These are phyloP conservation scores for Alternaria consortialis DNA, from an alignment of 2,329 filamentous ascomycete species.

Conservation along the genomic window DNA sequence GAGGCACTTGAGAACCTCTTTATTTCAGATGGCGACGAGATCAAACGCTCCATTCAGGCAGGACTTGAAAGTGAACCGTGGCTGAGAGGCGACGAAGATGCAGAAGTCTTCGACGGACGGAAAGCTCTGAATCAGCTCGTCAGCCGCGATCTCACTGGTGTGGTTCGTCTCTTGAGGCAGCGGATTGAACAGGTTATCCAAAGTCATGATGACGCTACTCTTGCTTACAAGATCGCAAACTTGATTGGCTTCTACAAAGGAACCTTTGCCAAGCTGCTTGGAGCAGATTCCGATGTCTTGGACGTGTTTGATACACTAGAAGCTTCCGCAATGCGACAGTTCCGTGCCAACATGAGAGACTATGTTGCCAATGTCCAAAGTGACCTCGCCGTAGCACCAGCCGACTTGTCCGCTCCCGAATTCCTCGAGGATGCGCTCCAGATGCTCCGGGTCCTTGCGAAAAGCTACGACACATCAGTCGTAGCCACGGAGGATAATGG, in stretches of 20 bases:
- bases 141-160: slow-evolving; percentile 82
- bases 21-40: slow-evolving; percentile 87
- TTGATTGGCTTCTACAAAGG: slow-evolving; percentile 86
- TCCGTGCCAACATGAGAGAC: slow-evolving; percentile 81
- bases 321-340: slow-evolving; percentile 80
- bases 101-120: slow-evolving; percentile 76
- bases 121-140: slow-evolving; percentile 87
- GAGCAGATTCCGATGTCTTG: slow-evolving; percentile 72
- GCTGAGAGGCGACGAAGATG: slow-evolving; percentile 66
- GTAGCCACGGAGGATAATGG: slow-evolving; percentile 65
- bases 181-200: slow-evolving; percentile 91
- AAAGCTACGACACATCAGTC: slow-evolving; percentile 85
- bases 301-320: slow-evolving; percentile 75
- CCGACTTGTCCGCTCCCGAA: slow-evolving; percentile 78
- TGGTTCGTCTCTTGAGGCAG: slow-evolving; percentile 84
- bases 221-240: slow-evolving; percentile 90
- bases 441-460: slow-evolving; percentile 79
- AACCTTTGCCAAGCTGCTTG: slow-evolving; percentile 84
- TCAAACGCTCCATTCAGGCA: slow-evolving; percentile 81
- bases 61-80: slow-evolving; percentile 86
- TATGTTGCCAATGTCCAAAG: slow-evolving; percentile 77
- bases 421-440: slow-evolving; percentile 84
- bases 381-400: slow-evolving; percentile 73
- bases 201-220: slow-evolving; percentile 86
- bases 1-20: slow-evolving; percentile 93